Evolutionary conservation across 352 stramenopile genomes (phyloP).

Genomic region (Peronospora belbahrii): DNA sequence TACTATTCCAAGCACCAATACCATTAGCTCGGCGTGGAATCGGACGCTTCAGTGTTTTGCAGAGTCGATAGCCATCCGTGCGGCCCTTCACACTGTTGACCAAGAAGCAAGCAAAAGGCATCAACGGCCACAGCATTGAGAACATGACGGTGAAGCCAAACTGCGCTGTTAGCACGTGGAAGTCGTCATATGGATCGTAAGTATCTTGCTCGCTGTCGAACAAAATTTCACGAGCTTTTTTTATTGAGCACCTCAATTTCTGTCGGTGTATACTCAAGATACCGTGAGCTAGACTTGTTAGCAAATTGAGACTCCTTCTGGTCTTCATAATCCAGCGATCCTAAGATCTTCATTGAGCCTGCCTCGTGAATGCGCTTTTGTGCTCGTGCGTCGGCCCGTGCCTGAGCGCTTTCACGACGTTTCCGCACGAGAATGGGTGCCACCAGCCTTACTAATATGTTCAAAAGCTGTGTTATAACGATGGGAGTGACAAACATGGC

Average conservation of each 20-base stretch:
- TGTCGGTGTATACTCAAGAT: constrained; percentile 49
- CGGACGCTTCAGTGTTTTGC: constrained; percentile 61
- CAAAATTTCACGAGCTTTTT: constrained; percentile 55
- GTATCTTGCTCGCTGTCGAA: constrained; percentile 68
- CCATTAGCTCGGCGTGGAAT: constrained; percentile 62
- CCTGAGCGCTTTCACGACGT: constrained; percentile 50
- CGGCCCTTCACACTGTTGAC: constrained; percentile 68
- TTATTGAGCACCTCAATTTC: constrained; percentile 63
- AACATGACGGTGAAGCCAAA: constrained; percentile 79
- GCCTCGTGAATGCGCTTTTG: constrained; percentile 62
- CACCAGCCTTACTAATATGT: constrained; percentile 64
- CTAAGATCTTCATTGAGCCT: constrained; percentile 76
- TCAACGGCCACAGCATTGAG: constrained; percentile 67
- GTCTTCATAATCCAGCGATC: constrained; percentile 70
- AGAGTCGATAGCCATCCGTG: constrained; percentile 58
- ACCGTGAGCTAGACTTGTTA: constrained; percentile 60
- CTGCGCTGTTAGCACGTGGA: constrained; percentile 61
- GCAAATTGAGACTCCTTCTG: constrained; percentile 60
- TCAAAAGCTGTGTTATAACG: constrained; percentile 75
- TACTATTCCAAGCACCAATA: constrained; percentile 64
- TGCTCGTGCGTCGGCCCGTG: constrained; percentile 45
- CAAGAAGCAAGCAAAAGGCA: constrained; percentile 63
- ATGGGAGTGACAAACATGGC: constrained; percentile 85
- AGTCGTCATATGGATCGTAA: constrained; percentile 74
- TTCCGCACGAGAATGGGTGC: constrained; percentile 61